A percentile compares a stretch with the other conserved stretches of the same genome.
Conservation (phyloP, 306 rosid genomes). For the Lathyrus sativus region DNA sequence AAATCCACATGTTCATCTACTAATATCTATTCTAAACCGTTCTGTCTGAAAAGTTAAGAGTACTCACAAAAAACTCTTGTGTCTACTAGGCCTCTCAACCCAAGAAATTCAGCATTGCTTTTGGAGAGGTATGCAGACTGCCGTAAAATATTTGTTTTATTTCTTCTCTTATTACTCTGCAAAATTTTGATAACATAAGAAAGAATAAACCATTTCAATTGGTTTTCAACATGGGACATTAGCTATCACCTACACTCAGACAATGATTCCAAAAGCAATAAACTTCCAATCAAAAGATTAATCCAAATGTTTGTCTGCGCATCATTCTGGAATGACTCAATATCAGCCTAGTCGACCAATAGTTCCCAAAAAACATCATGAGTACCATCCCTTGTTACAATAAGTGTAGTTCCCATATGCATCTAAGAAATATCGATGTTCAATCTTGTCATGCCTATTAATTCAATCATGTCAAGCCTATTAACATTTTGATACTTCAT, state of each 20-base stretch:
- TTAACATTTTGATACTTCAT: slow-evolving; percentile 35
- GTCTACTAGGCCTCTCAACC: slow-evolving; percentile 69
- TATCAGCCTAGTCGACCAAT: slow-evolving; percentile 2
- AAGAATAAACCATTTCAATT: slow-evolving; percentile 14
- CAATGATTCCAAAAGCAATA: slow-evolving; percentile 7
- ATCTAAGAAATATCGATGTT: slow-evolving; percentile 1
- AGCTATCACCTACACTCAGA: slow-evolving; percentile 1
- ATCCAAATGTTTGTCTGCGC: not conserved
- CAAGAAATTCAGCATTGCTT: slow-evolving; percentile 87
- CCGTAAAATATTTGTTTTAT: slow-evolving; percentile 28
- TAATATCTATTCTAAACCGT: slow-evolving; percentile 30
- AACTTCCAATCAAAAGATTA: not conserved
- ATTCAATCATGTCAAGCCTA: slow-evolving; percentile 18
- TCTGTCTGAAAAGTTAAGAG: slow-evolving; percentile 16
- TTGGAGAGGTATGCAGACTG: slow-evolving; percentile 82
- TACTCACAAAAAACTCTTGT: slow-evolving; percentile 38
- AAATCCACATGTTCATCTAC: slow-evolving; percentile 25
- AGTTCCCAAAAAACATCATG: slow-evolving; percentile 8
- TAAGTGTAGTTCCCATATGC: slow-evolving; percentile 25
- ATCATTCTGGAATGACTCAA: not conserved
- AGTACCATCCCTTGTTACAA: slow-evolving; percentile 2
- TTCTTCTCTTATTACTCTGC: slow-evolving; percentile 12
- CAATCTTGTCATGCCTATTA: slow-evolving; percentile 20
- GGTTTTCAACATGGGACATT: slow-evolving; percentile 7
- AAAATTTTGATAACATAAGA: slow-evolving; percentile 20